A percentile compares a stretch with the other conserved stretches of the same genome.
These are phyloP conservation scores for Hibiscus trionum DNA, from an alignment of 345 rosid species.

Conservation along the genomic window DNA sequence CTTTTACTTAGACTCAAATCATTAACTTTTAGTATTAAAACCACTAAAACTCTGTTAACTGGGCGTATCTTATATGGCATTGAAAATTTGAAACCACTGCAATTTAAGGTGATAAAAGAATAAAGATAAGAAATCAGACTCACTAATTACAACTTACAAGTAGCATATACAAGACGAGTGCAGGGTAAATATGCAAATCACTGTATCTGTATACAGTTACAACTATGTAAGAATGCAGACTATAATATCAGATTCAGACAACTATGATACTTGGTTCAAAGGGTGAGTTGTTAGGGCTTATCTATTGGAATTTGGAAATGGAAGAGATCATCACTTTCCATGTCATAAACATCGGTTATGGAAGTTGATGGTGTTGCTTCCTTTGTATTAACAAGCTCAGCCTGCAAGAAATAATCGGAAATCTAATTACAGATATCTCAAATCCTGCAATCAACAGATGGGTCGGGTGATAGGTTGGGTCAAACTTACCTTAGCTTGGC, in stretches of 20 bases:
- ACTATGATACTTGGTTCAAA: neutral
- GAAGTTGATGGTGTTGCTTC: constrained; percentile 29
- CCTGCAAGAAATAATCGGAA: constrained; percentile 33
- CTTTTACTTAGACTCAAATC: too few relatives aligned
- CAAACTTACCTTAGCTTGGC: constrained; percentile 56
- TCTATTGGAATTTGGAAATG: constrained; percentile 25
- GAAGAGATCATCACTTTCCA: constrained; percentile 41
- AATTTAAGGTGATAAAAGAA: too few relatives aligned
- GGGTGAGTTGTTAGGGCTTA: constrained; percentile 1
- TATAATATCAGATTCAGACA: neutral
- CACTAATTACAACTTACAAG: neutral
- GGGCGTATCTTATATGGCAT: too few relatives aligned
- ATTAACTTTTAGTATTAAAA: too few relatives aligned
- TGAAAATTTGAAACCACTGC: too few relatives aligned
- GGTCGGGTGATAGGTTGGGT: neutral
- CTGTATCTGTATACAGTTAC: neutral
- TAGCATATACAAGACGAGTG: neutral
- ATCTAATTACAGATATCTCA: neutral
- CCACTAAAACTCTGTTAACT: too few relatives aligned
- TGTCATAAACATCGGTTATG: constrained; percentile 26
- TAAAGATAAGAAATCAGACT: neutral
- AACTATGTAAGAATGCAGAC: neutral
- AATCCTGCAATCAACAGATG: neutral
- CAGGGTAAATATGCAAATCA: neutral
- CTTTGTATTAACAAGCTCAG: constrained; percentile 43